A percentile compares a stretch with the other conserved stretches of the same genome.
Evolutionary conservation across 179 eudicot genomes (phyloP).

Genomic region (Camellia oleifera): DNA sequence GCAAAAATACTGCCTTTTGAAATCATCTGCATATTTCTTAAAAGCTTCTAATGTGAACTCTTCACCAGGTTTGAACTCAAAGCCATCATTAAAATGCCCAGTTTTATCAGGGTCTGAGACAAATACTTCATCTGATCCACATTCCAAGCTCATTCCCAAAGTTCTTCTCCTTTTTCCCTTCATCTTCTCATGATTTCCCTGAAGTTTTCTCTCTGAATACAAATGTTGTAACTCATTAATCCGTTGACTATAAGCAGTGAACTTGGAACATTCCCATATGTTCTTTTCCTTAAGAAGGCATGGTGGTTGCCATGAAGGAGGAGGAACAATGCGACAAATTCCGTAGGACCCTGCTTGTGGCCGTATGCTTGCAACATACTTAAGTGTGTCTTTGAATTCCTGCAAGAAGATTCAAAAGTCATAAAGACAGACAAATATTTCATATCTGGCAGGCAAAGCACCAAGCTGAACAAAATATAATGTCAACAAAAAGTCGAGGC

Average conservation of each 20-base stretch:
- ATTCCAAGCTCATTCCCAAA: constrained; percentile 18
- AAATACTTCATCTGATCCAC: constrained; percentile 27
- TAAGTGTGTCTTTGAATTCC: constrained; percentile 69
- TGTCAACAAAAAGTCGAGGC: constrained; percentile 10
- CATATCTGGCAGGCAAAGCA: neutral
- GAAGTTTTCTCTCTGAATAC: constrained; percentile 26
- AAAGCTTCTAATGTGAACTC: constrained; percentile 59
- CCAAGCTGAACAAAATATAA: constrained; percentile 2
- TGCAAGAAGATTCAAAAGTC: constrained; percentile 29
- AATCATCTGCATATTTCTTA: constrained; percentile 67
- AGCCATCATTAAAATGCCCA: constrained; percentile 23
- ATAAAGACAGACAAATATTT: constrained; percentile 13
- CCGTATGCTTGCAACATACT: constrained; percentile 64
- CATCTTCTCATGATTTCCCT: constrained; percentile 25
- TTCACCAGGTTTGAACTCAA: constrained; percentile 44
- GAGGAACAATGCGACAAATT: constrained; percentile 81
- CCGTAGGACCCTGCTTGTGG: constrained; percentile 65
- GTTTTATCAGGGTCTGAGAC: constrained; percentile 25
- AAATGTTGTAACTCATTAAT: constrained; percentile 40
- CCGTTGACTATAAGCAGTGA: constrained; percentile 48
- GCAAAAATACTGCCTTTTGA: constrained; percentile 50
- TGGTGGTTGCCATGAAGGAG: constrained; percentile 74
- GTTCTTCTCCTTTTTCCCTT: constrained; percentile 37
- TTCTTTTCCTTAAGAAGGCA: constrained; percentile 45
- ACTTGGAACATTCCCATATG: constrained; percentile 41